Evolutionary conservation across 2,329 filamentous ascomycete genomes (phyloP), one percentile per base, ranked within the genome.

Genomic region (Leptodontidium sp.): DNA sequence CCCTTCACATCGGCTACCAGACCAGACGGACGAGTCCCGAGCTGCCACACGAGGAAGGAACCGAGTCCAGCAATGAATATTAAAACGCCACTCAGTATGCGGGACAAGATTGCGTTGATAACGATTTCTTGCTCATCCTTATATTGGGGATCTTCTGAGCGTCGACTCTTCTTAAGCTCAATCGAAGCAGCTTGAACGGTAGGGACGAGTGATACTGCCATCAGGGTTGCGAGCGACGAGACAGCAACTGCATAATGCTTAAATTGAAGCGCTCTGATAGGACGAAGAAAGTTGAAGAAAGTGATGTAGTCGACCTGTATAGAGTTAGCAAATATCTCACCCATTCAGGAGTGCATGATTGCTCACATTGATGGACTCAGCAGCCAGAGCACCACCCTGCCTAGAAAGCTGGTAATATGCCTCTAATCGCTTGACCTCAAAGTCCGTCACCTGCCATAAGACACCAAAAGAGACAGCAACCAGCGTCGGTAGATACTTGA

Each of bases 121-220:
- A 81, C 79, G 45, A 93, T 85, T 21, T 79, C 78, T 77, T 92
- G 92, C 17, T 78, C 72, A 0, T 75, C 79, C 1, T 79, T 69
- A 0, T 84, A 83, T 59, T 85, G 29, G 0, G 71, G 70, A 17
- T 82, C 74, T 4, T 88, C 84, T 15, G 81, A 75, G 0, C 78
- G 75, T 35, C 85, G 84, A 58, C 82, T 81, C 0, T 90, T 89
- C 4, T 80, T 82, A 61, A 92, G 83, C 11, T 85, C 79, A 11
- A 93, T 82, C 0, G 86, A 85, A 0, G 89, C 89, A 1, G 90
- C 88, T 47, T 90, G 87, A 43, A 92, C 83, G 0, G 91, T 91
- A 1, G 91, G 91, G 3, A 92, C 88, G 4, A 92, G 79, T 11
- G 90, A 91, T 53, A 91, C 87, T 15, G 91, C 89, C 59, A 93